Base-by-base conservation (phyloP, 2,329 filamentous ascomycete genomes). In the Pyricularia sp. region DNA sequence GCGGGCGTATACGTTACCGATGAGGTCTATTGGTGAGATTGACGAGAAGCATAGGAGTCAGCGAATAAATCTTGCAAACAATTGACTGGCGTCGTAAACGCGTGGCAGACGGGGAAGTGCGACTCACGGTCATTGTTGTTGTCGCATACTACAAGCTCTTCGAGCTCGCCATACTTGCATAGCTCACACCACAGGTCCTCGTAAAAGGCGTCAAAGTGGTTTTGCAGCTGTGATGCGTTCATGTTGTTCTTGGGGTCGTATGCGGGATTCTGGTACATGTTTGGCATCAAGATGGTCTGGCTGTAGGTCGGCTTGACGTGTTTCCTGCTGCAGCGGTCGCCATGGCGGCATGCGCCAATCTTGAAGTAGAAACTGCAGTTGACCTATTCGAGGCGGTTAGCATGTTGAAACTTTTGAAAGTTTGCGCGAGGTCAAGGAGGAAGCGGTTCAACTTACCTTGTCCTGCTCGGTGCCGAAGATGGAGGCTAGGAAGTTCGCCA, bases 331-430 rank as follows among this genome's bases (percentile, higher is more conserved):
- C 95, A 99, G 77, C 95, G 92, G 83, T 99, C 95, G 78, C 95
- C 95, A 85, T 99, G 95, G 72, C 95, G 91, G 85, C 95, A 99
- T 68, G 95, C 95, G 79, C 95, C 95, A 81, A 99, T 99, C 85
- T 99, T 99, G 91, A 97, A 94, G 89, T 99, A 99, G 88, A 99
- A 99, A 69, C 92, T 95, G 88, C 95, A 97, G 87, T 98, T 97
- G 84, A 97, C 94, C 75, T 76, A 76, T 75, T 68, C 61, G 42
- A 66, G 50, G 31, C 61, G 61, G 64, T 59, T 20, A 20, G 3
- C 33, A 65, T 50, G 70, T 73, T 69, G 58, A 14, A 61, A 23
- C 55, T 20, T 50, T 63, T 50, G 68, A 67, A 71, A 73, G 70
- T 77, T 75, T 23, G 17, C 20, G 65, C 28, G 55, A 65, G 23